phyloP scores from a whole-genome alignment of 345 rosid genomes.

The Trapa bicornis region DNA sequence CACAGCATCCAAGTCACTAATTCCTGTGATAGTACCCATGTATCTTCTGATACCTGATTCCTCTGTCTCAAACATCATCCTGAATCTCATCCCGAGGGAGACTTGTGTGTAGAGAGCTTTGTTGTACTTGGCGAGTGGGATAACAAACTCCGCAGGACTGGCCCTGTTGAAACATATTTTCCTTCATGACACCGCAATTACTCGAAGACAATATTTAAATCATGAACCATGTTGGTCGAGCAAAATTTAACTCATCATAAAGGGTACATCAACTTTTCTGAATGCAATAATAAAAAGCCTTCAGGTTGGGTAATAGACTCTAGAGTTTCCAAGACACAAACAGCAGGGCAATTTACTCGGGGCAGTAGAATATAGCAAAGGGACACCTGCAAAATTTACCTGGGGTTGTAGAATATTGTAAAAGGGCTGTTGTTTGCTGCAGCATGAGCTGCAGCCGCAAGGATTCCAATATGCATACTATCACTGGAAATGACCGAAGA shows the following conservation, averaged over 20 bases:
- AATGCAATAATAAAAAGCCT: no score
- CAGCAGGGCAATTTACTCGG: no score
- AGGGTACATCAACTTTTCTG: no score
- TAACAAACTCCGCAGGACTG: conserved; percentile 92
- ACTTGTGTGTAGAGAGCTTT: conserved; percentile 84
- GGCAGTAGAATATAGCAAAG: background rate
- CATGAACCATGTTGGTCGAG: background rate
- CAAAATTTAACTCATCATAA: no score
- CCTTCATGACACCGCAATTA: background rate
- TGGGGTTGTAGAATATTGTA: conserved; percentile 85
- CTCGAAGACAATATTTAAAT: background rate
- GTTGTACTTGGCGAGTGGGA: conserved; percentile 84
- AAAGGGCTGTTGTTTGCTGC: conserved; percentile 90
- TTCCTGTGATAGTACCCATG: conserved; percentile 91
- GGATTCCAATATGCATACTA: conserved; percentile 98
- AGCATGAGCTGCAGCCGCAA: conserved; percentile 99
- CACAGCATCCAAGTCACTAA: conserved; percentile 75
- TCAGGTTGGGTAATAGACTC: no score
- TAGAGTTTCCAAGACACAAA: no score
- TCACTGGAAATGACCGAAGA: conserved; percentile 96
- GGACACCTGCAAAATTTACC: conserved; percentile 24
- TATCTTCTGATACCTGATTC: conserved; percentile 92
- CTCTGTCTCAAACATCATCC: conserved; percentile 98
- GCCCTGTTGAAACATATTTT: conserved; percentile 40
- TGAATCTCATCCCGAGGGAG: conserved; percentile 88